phyloP scores from a whole-genome alignment of 1,284 basidiomycete genomes.

The Kalmanozyma brasiliensis region DNA sequence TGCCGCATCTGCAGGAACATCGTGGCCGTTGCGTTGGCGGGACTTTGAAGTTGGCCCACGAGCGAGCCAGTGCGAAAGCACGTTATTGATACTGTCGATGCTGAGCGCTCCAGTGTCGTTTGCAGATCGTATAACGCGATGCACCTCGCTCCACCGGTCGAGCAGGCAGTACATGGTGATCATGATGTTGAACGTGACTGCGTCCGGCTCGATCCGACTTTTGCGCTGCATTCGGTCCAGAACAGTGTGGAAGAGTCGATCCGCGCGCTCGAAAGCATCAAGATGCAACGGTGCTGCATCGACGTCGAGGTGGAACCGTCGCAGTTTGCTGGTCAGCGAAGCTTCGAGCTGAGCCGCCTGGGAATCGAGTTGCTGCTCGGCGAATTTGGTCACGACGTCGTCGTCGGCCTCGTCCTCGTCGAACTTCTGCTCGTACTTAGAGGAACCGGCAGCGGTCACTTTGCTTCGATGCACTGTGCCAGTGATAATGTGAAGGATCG shows the following conservation, averaged over 20 bases:
- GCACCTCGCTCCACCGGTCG: constrained; percentile 26
- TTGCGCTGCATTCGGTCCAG: constrained; percentile 42
- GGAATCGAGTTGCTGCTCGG: constrained; percentile 20
- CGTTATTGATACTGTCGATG: constrained; percentile 38
- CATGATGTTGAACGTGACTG: constrained; percentile 47
- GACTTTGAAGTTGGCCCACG: constrained; percentile 8
- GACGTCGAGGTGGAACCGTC: constrained; percentile 25
- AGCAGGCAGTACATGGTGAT: constrained; percentile 44
- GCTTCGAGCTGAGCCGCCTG: constrained; percentile 19
- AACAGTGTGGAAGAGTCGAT: constrained; percentile 40
- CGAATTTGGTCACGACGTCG: constrained; percentile 11
- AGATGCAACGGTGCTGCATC: constrained; percentile 25
- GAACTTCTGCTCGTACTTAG: not conserved
- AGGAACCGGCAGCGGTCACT: constrained; percentile 1
- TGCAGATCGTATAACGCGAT: constrained; percentile 11
- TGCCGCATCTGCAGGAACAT: not conserved
- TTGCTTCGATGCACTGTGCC: constrained; percentile 26
- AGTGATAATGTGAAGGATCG: constrained; percentile 37
- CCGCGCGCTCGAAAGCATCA: constrained; percentile 25
- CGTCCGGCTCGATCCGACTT: constrained; percentile 31
- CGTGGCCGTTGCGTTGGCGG: too few species aligned
- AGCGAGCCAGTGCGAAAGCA: constrained; percentile 18
- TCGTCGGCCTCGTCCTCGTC: constrained; percentile 17
- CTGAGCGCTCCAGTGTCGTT: constrained; percentile 10
- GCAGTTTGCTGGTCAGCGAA: constrained; percentile 27